phyloP scores from a whole-genome alignment of 2,329 filamentous ascomycete genomes.

The Ophiostoma ulmi region DNA sequence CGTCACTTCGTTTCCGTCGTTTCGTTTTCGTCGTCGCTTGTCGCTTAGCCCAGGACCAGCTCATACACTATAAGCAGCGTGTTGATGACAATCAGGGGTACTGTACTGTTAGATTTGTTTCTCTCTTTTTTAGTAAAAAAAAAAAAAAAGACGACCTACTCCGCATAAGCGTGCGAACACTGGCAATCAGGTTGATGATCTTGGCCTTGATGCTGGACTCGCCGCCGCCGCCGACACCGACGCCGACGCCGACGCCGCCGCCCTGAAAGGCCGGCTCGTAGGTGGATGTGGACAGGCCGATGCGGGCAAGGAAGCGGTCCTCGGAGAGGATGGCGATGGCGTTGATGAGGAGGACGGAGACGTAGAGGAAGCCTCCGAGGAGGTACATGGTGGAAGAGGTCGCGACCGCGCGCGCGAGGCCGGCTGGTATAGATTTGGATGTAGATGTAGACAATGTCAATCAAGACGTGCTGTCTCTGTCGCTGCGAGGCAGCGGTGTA shows the following conservation, averaged over 20 bases:
- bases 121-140: neutral
- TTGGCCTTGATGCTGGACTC: slow-evolving; percentile 80
- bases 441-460: no score
- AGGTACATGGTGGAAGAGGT: neutral
- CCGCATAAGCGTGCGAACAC: slow-evolving; percentile 85
- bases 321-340: slow-evolving; percentile 90
- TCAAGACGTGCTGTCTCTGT: no score
- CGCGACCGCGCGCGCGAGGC: neutral
- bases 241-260: slow-evolving; percentile 32
- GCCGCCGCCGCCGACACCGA: slow-evolving; percentile 36
- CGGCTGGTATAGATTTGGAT: no score
- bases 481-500: no score
- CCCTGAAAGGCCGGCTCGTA: slow-evolving; percentile 75
- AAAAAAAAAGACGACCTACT: slow-evolving; percentile 53
- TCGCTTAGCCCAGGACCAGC: slow-evolving; percentile 61
- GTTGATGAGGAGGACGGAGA: slow-evolving; percentile 83
- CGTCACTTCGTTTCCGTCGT: neutral
- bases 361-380: slow-evolving; percentile 40
- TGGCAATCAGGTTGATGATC: slow-evolving; percentile 82
- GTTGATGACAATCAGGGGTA: slow-evolving; percentile 81
- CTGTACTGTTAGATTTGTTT: slow-evolving; percentile 40
- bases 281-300: slow-evolving; percentile 70
- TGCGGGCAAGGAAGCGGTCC: slow-evolving; percentile 85
- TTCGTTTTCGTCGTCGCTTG: neutral
- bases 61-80: slow-evolving; percentile 78